Evolutionary conservation across 768 basidiomycete species (phyloP), one percentile per base, ranked within the genome.

Genomic region (Suillus subluteus): DNA sequence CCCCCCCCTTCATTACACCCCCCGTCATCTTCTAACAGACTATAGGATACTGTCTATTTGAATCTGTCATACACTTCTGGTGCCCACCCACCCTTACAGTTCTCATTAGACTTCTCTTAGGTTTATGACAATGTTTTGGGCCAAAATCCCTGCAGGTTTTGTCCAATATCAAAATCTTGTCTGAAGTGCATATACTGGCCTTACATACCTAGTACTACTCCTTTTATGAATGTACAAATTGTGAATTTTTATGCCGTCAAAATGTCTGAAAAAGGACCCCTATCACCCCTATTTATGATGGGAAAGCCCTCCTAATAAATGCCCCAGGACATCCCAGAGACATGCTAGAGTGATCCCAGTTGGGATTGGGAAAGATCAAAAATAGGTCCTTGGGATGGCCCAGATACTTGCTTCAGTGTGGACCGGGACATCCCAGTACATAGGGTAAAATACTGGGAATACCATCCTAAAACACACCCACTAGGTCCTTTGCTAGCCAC

Each of bases 371-470:
- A 52, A 52, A 30, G 50, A 52, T 52, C 26, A 52, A 15, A 30
- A 52, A 52, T 52, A 26, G 50, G 26, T 52, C 13, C 50, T 52
- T 8, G 50, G 26, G 50, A 52, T 52, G 15, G 50, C 50, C 50
- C 50, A 52, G 15, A 52, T 52, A 52, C 50, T 30, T 15, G 13
- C 13, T 52, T 30, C 50, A 52, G 50, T 16, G 7, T 52, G 50
- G 50, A 15, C 50, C 2, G 3, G 50, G 26, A 52, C 15, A 52
- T 52, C 26, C 50, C 15, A 52, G 50, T 8, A 54, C 30, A 54
- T 54, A 18, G 52, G 52, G 30, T 32, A 54, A 32, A 54, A 54
- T 54, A 54, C 16, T 54, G 30, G 52, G 52, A 54, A 54, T 54
- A 30, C 52, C 30, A 54, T 54, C 26, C 52, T 54, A 54, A 1